Percentiles rank a stretch among this genome's conserved stretches.
These are phyloP conservation scores for Amanita jacksonii DNA, from an alignment of 768 basidiomycete genomes.

Conservation along the genomic window DNA sequence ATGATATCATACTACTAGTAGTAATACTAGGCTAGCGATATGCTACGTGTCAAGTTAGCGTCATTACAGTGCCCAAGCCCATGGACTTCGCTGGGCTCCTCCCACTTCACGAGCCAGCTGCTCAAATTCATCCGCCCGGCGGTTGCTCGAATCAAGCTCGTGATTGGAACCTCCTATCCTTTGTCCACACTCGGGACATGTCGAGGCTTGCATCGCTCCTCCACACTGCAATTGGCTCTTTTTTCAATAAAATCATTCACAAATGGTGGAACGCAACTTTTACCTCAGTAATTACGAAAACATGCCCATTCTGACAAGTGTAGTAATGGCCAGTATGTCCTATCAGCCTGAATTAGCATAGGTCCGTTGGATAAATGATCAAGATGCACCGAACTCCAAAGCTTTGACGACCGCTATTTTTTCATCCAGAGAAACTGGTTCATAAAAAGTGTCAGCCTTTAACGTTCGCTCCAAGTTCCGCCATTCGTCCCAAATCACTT, in stretches of 20 bases:
- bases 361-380: not conserved
- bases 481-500: conserved; percentile 39
- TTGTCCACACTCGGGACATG: conserved; percentile 51
- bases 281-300: conserved; percentile 51
- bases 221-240: conserved; percentile 42
- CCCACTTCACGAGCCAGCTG: conserved; percentile 24
- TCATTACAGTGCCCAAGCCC: conserved; percentile 16
- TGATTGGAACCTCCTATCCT: conserved; percentile 42
- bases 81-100: conserved; percentile 22
- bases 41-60: not conserved
- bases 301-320: conserved; percentile 50
- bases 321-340: conserved; percentile 37
- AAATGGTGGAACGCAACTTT: conserved; percentile 6
- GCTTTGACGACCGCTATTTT: conserved; percentile 39
- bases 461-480: conserved; percentile 28
- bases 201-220: conserved; percentile 36
- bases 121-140: conserved; percentile 37
- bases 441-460: conserved; percentile 35
- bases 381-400: conserved; percentile 35
- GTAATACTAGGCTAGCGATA: no score
- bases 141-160: conserved; percentile 31
- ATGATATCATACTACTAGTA: no score
- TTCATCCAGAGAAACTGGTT: conserved; percentile 44
- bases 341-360: conserved; percentile 10
- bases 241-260: not conserved